phyloP scores from a whole-genome alignment of 1,284 basidiomycete genomes.

The Athelia sp. region DNA sequence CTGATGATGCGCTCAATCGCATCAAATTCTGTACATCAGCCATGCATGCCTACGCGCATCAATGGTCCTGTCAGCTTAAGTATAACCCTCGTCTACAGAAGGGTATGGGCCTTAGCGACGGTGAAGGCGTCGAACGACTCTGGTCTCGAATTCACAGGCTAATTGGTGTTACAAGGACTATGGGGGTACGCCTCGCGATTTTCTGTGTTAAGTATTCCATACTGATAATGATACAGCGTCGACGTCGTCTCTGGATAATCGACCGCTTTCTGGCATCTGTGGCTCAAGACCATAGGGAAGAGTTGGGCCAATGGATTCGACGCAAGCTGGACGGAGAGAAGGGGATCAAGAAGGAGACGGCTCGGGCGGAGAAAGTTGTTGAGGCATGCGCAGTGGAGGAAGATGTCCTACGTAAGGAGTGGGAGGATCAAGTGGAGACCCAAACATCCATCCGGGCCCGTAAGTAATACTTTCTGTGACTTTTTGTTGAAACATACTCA shows the following conservation, averaged over 20 bases:
- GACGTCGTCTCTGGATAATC: conserved; percentile 23
- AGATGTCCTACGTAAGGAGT: conserved; percentile 4
- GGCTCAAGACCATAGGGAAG: conserved; percentile 6
- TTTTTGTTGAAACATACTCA: conserved; percentile 1
- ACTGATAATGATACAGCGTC: not conserved
- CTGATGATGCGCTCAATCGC: not conserved
- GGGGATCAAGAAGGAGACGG: not conserved
- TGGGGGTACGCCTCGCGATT: not conserved
- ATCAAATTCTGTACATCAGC: conserved; percentile 8
- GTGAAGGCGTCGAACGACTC: conserved; percentile 14
- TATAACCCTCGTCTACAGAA: conserved; percentile 11
- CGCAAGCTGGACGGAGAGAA: not conserved
- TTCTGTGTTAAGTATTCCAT: not conserved
- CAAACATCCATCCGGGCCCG: conserved; percentile 12
- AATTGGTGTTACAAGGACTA: conserved; percentile 4
- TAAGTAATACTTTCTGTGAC: conserved; percentile 4
- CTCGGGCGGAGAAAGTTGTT: not conserved
- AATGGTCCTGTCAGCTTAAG: conserved; percentile 15
- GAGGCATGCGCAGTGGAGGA: not conserved
- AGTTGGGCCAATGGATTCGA: conserved; percentile 18
- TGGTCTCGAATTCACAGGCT: conserved; percentile 8
- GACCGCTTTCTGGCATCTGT: conserved; percentile 19
- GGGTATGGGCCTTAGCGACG: conserved; percentile 12
- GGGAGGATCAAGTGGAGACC: conserved; percentile 9
- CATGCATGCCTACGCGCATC: conserved; percentile 16